A percentile compares a stretch with the other conserved stretches of the same genome.
Evolutionary conservation across 2,329 filamentous ascomycete genomes (phyloP).

Genomic region (Paecilomyces sp.): DNA sequence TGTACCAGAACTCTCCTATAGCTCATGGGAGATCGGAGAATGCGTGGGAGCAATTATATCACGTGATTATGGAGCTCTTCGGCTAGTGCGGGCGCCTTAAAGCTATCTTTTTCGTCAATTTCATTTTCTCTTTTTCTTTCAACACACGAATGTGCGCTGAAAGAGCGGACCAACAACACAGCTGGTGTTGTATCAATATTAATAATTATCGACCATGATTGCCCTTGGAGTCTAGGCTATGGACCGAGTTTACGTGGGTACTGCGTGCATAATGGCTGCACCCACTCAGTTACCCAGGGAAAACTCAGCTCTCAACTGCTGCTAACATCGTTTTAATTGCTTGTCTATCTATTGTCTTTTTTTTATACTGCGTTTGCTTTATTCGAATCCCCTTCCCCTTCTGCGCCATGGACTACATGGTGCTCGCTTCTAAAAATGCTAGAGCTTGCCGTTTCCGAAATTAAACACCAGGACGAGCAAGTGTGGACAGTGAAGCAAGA

Average conservation of each 20-base stretch:
- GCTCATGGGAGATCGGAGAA: background rate
- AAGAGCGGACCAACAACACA: background rate
- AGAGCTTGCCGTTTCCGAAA: slow-evolving; percentile 49
- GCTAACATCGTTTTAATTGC: background rate
- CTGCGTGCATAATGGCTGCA: background rate
- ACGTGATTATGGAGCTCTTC: background rate
- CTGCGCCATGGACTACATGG: background rate
- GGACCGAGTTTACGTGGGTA: background rate
- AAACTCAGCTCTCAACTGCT: background rate
- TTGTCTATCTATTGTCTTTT: background rate
- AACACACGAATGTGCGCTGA: background rate
- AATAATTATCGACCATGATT: background rate
- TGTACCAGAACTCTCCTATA: background rate
- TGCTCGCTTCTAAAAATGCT: slow-evolving; percentile 45
- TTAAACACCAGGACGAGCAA: slow-evolving; percentile 42
- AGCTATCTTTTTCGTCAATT: background rate
- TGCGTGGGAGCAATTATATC: background rate
- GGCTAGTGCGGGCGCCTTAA: background rate
- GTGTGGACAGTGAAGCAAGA: slow-evolving; percentile 55
- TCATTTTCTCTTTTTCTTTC: background rate
- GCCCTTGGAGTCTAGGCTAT: background rate
- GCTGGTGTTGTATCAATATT: background rate
- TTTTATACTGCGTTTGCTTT: background rate
- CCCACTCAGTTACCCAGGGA: background rate
- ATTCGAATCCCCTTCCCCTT: background rate